These are phyloP conservation scores for Populus alba DNA, from an alignment of 345 rosid genomes.

Conservation along the genomic window DNA sequence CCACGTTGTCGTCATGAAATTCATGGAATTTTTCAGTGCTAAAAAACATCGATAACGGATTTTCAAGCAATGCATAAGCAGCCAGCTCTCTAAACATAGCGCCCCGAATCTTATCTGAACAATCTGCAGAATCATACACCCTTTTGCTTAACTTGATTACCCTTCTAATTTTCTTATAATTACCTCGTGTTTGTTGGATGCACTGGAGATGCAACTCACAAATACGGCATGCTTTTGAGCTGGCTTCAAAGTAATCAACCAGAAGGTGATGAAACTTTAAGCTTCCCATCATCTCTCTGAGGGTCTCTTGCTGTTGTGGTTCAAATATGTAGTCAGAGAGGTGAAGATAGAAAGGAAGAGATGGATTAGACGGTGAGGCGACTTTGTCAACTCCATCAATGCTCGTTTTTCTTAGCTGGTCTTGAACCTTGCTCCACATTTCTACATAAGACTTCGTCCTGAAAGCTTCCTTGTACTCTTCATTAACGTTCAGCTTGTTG, in stretches of 20 bases:
- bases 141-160: conserved; percentile 42
- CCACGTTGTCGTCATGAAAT: conserved; percentile 43
- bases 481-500: conserved; percentile 50
- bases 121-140: conserved; percentile 25
- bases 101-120: background rate
- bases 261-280: conserved; percentile 44
- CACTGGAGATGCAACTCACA: conserved; percentile 62
- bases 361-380: conserved; percentile 27
- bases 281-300: conserved; percentile 34
- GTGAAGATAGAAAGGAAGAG: conserved; percentile 30
- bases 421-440: conserved; percentile 56
- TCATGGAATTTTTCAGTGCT: conserved; percentile 33
- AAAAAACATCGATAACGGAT: conserved; percentile 47
- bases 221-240: conserved; percentile 48
- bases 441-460: conserved; percentile 76
- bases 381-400: conserved; percentile 12
- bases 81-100: conserved; percentile 50
- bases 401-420: conserved; percentile 30
- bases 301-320: conserved; percentile 49
- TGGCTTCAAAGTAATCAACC: conserved; percentile 48
- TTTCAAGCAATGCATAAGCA: conserved; percentile 42
- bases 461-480: conserved; percentile 82
- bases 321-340: conserved; percentile 58
- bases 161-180: conserved; percentile 49
- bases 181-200: conserved; percentile 49